Percentiles rank a stretch among this genome's conserved stretches.
Conservation (phyloP, 805 yeast genomes). For the Cyberlindnera euphorbiae region DNA sequence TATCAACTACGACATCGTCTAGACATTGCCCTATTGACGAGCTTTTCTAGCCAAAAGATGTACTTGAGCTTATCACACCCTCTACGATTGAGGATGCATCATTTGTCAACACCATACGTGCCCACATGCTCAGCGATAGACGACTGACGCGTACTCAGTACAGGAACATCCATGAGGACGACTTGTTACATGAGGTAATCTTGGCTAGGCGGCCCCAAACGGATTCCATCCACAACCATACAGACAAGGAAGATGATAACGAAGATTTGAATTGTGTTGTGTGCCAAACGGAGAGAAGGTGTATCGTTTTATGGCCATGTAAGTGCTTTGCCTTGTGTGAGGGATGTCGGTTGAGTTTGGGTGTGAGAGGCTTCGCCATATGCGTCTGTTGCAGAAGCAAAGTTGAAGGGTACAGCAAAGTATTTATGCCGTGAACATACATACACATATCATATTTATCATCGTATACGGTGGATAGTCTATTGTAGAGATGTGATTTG, state of each 20-base stretch:
- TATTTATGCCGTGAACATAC: slow-evolving; percentile 28
- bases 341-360: slow-evolving; percentile 68
- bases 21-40: slow-evolving; percentile 14
- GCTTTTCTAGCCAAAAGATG: slow-evolving; percentile 17
- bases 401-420: slow-evolving; percentile 52
- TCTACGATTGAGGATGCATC: slow-evolving; percentile 21
- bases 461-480: no score
- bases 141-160: slow-evolving; percentile 34
- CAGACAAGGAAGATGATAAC: not conserved
- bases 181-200: slow-evolving; percentile 27
- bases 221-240: not conserved
- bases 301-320: slow-evolving; percentile 89
- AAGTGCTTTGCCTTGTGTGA: slow-evolving; percentile 87
- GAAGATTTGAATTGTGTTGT: slow-evolving; percentile 60
- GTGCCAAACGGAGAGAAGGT: slow-evolving; percentile 70
- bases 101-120: slow-evolving; percentile 9
- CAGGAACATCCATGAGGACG: slow-evolving; percentile 26
- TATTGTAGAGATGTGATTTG: no score
- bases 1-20: not conserved
- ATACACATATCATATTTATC: no score
- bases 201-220: slow-evolving; percentile 24
- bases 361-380: slow-evolving; percentile 63
- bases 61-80: slow-evolving; percentile 29
- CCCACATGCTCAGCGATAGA: slow-evolving; percentile 21
- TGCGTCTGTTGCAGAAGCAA: slow-evolving; percentile 82